A percentile compares a stretch with the other conserved stretches of the same genome.
Conservation (phyloP, 2,329 filamentous ascomycete species). For the Aureobasidium sp. region DNA sequence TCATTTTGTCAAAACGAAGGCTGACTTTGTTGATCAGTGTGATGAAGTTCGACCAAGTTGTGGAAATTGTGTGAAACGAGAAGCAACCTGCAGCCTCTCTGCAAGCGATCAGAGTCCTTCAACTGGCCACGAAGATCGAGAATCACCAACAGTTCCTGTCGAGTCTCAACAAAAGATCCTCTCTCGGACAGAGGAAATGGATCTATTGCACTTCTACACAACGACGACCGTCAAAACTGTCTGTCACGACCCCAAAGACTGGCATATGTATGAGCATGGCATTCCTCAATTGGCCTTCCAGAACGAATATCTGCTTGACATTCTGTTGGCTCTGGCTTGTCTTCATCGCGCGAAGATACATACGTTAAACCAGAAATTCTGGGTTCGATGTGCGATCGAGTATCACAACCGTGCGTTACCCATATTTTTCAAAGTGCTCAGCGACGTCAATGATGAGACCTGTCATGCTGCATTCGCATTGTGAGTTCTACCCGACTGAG, state of each 20-base stretch:
- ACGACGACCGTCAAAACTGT: neutral
- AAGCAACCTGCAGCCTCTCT: neutral
- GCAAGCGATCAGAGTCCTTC: neutral
- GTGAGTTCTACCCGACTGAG: neutral
- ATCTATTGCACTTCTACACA: neutral
- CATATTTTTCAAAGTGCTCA: neutral
- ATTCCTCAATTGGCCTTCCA: conserved; percentile 2
- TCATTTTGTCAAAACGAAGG: too few relatives aligned
- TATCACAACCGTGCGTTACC: conserved; percentile 3
- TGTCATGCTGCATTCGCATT: conserved; percentile 7
- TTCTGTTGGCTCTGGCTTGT: neutral
- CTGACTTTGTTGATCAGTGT: neutral
- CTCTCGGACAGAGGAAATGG: neutral
- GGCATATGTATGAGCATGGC: neutral
- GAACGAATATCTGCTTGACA: neutral
- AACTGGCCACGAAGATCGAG: neutral
- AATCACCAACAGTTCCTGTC: neutral
- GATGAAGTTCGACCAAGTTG: neutral
- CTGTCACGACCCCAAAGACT: conserved; percentile 4
- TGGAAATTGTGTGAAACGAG: conserved; percentile 8
- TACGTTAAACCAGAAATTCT: neutral
- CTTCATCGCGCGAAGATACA: neutral
- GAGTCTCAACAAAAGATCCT: neutral
- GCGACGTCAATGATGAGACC: neutral
- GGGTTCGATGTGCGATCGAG: neutral